phyloP scores from a whole-genome alignment of 2,329 filamentous ascomycete species.

The Epichloe aotearoae region DNA sequence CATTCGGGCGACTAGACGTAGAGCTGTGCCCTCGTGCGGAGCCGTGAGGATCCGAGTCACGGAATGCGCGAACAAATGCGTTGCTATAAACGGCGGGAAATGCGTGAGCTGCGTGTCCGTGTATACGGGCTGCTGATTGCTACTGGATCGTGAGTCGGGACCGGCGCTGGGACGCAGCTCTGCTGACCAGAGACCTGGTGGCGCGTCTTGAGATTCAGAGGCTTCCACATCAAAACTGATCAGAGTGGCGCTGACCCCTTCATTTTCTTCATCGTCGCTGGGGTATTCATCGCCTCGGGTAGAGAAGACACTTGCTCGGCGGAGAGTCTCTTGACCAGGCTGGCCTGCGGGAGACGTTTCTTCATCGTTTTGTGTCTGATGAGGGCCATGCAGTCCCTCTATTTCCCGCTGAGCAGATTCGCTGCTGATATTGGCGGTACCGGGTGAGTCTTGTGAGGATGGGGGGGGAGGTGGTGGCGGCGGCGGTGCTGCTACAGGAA shows the following conservation, averaged over 20 bases:
- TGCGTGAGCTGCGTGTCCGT: conserved; percentile 36
- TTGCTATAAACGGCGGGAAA: conserved; percentile 34
- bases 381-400: conserved; percentile 5
- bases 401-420: not conserved
- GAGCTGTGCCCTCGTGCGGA: conserved; percentile 33
- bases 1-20: conserved; percentile 31
- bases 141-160: conserved; percentile 15
- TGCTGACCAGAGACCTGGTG: conserved; percentile 43
- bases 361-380: conserved; percentile 17
- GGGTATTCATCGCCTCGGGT: conserved; percentile 37
- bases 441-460: not conserved
- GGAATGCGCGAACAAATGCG: conserved; percentile 32
- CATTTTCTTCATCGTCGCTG: conserved; percentile 43
- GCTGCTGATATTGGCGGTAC: not conserved
- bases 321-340: conserved; percentile 18
- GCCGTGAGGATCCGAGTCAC: conserved; percentile 28
- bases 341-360: conserved; percentile 19
- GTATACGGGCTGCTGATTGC: conserved; percentile 22
- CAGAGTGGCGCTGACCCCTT: conserved; percentile 40
- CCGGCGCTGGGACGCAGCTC: conserved; percentile 39
- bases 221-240: conserved; percentile 51
- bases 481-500: conserved; percentile 9
- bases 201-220: conserved; percentile 36
- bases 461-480: conserved; percentile 9
- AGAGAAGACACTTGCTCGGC: conserved; percentile 34